Evolutionary conservation across 108 stramenopile species (phyloP), one percentile per base, ranked within the genome.

Genomic region (Craspedostauros australis): DNA sequence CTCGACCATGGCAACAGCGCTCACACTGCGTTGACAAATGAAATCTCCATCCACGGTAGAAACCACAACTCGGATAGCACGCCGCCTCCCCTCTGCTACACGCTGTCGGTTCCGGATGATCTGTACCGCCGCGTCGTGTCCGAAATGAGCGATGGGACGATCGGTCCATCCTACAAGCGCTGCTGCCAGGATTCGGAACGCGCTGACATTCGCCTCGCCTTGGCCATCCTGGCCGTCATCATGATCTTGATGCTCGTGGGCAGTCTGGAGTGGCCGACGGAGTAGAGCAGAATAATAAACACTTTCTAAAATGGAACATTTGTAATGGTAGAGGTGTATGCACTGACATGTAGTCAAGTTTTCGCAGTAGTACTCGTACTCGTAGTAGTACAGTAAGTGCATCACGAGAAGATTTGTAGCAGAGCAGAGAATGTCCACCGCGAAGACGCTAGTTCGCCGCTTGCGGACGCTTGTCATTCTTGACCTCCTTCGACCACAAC

Each of bases 401-500:
- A n/a, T n/a, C n/a, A n/a, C n/a, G n/a, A n/a, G n/a, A n/a, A n/a
- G n/a, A n/a, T n/a, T n/a, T n/a, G n/a, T n/a, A n/a, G n/a, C n/a
- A n/a, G n/a, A n/a, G n/a, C n/a, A n/a, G n/a, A n/a, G n/a, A n/a
- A n/a, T n/a, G n/a, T n/a, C n/a, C n/a, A n/a, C n/a, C n/a, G n/a
- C n/a, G n/a, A n/a, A n/a, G n/a, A n/a, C n/a, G n/a, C n/a, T n/a
- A n/a, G n/a, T n/a, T n/a, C n/a, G 34, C 34, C 34, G 12, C 34
- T 36, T 8, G 34, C 29, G 46, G 14, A 28, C 26, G 9, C 20
- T 49, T 27, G 25, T 66, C 51, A 18, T 49, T 7, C 50, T 33
- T 33, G 43, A 72, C 44, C 57, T 70, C 73, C 44, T 77, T 80
- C 21, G 46, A 74, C 80, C 80, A 88, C 21, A 84, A 54, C 23